A percentile compares a stretch with the other conserved stretches of the same genome.
These are phyloP conservation scores for Ogataea trehaloabstinens DNA, from an alignment of 805 yeast species.

Conservation along the genomic window DNA sequence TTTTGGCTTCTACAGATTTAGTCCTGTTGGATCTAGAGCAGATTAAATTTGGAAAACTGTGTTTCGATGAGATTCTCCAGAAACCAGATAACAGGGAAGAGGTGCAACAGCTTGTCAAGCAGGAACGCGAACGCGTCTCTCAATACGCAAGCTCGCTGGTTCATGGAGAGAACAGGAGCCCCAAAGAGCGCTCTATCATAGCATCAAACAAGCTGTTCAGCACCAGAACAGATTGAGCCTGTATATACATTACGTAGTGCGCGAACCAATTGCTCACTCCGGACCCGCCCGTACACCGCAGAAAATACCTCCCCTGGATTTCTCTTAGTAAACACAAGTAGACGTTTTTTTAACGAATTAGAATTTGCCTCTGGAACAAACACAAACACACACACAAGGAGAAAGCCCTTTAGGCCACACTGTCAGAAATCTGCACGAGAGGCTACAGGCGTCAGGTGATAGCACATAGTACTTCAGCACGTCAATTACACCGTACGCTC, in stretches of 20 bases:
- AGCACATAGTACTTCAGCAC: no score
- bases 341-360: constrained; percentile 16
- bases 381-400: constrained; percentile 8
- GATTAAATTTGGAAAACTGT: constrained; percentile 43
- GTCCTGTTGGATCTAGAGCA: constrained; percentile 63
- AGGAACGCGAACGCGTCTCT: constrained; percentile 12
- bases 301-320: not conserved
- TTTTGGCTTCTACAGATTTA: constrained; percentile 55
- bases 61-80: constrained; percentile 25
- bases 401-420: not conserved
- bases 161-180: not conserved
- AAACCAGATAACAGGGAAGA: constrained; percentile 5
- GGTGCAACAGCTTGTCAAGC: constrained; percentile 8
- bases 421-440: no score
- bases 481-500: no score
- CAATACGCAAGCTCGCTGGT: constrained; percentile 1
- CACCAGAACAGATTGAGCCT: not conserved
- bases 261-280: no score
- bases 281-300: no score
- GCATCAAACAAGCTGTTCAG: constrained; percentile 1
- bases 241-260: no score
- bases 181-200: not conserved
- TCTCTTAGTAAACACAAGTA: not conserved
- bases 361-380: constrained; percentile 21
- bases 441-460: no score